Evolutionary conservation across 176 grass and related monocot genomes (phyloP), one percentile per base, ranked within the genome.

Genomic region (Musa acuminata): DNA sequence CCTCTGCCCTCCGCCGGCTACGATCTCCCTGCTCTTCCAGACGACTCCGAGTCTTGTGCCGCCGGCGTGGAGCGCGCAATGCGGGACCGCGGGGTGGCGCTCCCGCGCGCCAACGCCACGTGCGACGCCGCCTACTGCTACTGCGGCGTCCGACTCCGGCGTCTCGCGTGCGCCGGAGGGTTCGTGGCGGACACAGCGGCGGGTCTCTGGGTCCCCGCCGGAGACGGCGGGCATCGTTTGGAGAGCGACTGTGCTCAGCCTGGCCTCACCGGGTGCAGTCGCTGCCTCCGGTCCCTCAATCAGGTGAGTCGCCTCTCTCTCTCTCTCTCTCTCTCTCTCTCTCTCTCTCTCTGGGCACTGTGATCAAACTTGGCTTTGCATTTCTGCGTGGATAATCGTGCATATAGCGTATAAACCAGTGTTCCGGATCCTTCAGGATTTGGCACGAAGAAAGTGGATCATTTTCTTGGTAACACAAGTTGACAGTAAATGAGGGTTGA

Each of bases 61-160:
- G 87, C 87, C 63, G 85, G 83, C 26, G 78, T 83, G 17, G 90
- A 89, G 55, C 65, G 90, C 82, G 90, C 89, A 43, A 75, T 98
- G 70, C 80, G 78, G 9, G 78, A 78, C 14, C 82, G 69, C 13
- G 86, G 90, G 1, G 80, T 87, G 1, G 17, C 29, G 20, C 55
- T 91, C 55, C 90, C 90, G 25, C 86, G 84, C 11, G 80, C 59
- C 35, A 91, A 91, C 58, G 88, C 78, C 13, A 94, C 95, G 17
- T 91, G 96, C 83, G 86, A 94, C 81, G 64, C 85, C 29, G 96
- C 84, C 9, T 87, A 84, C 73, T 99, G 91, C 81, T 92, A 87
- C 84, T 99, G 96, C 75, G 91, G 88, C 51, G 72, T 99, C 11
- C 86, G 82, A 81, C 76, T 99, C 55, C 72, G 91, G 77, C 69